Evolutionary conservation across 495 filamentous ascomycete genomes (phyloP), one percentile per base, ranked within the genome.

Genomic region (Hypomontagnella monticulosa): DNA sequence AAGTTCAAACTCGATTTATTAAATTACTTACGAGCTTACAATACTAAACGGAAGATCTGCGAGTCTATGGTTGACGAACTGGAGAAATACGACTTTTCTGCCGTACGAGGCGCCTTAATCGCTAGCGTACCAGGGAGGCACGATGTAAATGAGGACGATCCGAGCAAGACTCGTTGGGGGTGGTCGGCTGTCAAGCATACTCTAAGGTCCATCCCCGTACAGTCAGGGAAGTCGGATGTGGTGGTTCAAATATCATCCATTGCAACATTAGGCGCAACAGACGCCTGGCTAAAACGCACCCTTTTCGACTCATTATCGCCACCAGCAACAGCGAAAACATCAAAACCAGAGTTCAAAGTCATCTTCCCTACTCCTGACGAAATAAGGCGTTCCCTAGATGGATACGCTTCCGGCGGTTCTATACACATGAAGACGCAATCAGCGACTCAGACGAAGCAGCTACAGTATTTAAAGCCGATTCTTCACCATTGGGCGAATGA

Each of bases 201-300:
- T 3, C 76, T 96, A n/a, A 73, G 74, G 3, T 74, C 71, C 2
- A 79, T 95, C 2, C 81, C 85, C 8, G 23, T 47, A 8, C 57
- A 71, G 8, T 11, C 53, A 10, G 75, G 73, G 30, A 63, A 75
- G 15, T 74, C 89, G 9, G 84, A 89, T 37, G 84, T 97, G 48
- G 86, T 91, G 3, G 75, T 86, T 1, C 93, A 97, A 65, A 79
- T 93, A 18, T 96, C 93, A 1, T 96, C 92, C 10, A 88, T 97
- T 18, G 93, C 92, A 4, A 90, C 91, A 0, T 81, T 97, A 0
- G 92, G 92, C 2, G 80, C 81, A 44, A 88, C 80, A 19, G 85
- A 93, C 54, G 86, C 83, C 63, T 97, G 93, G 93, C 79, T 97
- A 5, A 80, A 81, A 63, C 80, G 81, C 0, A 83, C 85, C 0